Base-by-base conservation (phyloP, 176 grass and related monocot species). In the Cocos nucifera region DNA sequence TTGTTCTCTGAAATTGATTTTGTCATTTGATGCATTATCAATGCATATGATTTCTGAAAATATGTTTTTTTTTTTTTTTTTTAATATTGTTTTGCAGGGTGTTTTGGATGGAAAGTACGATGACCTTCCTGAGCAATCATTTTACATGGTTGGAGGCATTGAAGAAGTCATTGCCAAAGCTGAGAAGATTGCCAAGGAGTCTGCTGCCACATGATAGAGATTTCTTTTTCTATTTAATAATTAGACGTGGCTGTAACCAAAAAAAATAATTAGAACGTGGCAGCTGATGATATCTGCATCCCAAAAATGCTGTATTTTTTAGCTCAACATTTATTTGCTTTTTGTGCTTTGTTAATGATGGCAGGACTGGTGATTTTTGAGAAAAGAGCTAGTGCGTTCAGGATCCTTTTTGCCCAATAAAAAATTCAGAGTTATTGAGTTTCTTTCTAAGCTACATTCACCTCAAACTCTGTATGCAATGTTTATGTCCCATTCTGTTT, bases 121-220 rank as follows among this genome's bases (percentile, higher is more conserved):
- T 28, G 89, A 95, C 50, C 85, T 95, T 68, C 49, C 82, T 1
- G 89, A 95, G 73, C 89, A 95, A 55, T 89, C 89, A 67, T 89
- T 89, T 78, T 95, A 95, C 56, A 95, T 89, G 89, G 85, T 95
- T 76, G 85, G 85, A 89, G 89, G 89, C 64, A 89, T 89, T 7
- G 85, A 95, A 49, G 89, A 95, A 72, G 89, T 95, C 23, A 86
- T 89, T 70, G 85, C 89, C 52, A 95, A 95, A 73, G 85, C 82
- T 3, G 89, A 95, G 73, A 95, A 95, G 79, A 95, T 95, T 61
- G 82, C 85, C 65, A 95, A 89, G 82, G 89, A 95, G 67, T 78
- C 77, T 9, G 68, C 77, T 9, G 68, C 89, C 50, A 71, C 52
- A 73, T 89, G 75, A 84, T 71, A 50, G 65, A 51, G 48, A 78